These are phyloP conservation scores for Pyricularia grisea DNA, from an alignment of 2,329 filamentous ascomycete species.

Conservation along the genomic window DNA sequence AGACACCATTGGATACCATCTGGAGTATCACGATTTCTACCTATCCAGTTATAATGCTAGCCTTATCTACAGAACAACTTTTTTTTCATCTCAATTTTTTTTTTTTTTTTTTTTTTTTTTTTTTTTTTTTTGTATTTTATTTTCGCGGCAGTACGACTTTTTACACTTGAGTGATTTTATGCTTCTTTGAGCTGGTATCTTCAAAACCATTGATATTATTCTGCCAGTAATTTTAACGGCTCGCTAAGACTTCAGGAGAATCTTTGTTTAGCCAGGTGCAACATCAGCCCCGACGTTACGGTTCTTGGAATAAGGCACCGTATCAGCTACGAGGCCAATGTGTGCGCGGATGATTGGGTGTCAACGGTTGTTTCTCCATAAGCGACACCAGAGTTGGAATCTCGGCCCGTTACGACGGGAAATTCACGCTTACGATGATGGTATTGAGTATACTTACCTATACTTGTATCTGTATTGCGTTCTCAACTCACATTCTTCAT, in stretches of 20 bases:
- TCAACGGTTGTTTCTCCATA: not conserved
- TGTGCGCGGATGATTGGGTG: not conserved
- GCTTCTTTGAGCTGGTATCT: no score
- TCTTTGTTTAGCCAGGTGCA: not conserved
- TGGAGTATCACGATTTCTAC: no score
- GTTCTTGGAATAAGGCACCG: not conserved
- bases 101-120: no score
- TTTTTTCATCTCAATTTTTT: no score
- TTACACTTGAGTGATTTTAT: no score
- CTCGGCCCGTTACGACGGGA: not conserved
- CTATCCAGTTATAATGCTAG: no score
- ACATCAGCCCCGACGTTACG: no score
- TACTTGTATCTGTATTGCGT: not conserved
- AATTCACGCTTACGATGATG: not conserved
- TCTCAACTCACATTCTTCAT: not conserved
- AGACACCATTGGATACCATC: no score
- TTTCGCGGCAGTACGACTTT: no score
- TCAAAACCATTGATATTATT: not conserved
- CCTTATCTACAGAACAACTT: no score
- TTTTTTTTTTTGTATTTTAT: no score
- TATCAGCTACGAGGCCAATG: not conserved
- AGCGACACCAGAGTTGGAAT: not conserved
- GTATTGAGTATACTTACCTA: not conserved
- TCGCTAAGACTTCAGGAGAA: not conserved
- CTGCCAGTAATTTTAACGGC: not conserved